Conservation (phyloP, 2,329 filamentous ascomycete genomes). For the Claviceps africana region DNA sequence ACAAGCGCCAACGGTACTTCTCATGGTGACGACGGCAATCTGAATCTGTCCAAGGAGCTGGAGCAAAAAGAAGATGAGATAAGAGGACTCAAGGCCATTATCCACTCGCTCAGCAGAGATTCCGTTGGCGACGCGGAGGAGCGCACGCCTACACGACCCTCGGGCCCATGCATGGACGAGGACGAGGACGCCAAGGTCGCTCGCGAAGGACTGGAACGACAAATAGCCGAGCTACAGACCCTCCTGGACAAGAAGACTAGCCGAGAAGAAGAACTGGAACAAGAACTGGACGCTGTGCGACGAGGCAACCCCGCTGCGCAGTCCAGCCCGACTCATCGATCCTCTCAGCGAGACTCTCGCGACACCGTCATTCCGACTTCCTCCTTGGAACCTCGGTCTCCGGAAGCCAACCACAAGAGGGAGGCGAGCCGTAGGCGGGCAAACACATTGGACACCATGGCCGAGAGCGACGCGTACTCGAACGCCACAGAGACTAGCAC, state of each 20-base stretch:
- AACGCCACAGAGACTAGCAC: conserved; percentile 57
- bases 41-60: conserved; percentile 62
- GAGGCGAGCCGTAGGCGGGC: conserved; percentile 11
- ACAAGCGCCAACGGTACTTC: conserved; percentile 27
- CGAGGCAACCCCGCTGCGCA: conserved; percentile 20
- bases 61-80: conserved; percentile 97
- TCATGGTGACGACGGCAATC: conserved; percentile 29
- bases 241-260: conserved; percentile 57
- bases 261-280: conserved; percentile 75
- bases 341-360: conserved; percentile 51
- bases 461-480: conserved; percentile 55
- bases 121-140: conserved; percentile 34
- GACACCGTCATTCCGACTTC: conserved; percentile 48
- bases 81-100: conserved; percentile 90
- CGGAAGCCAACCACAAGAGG: conserved; percentile 35
- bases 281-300: conserved; percentile 58
- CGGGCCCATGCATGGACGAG: conserved; percentile 22
- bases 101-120: conserved; percentile 81
- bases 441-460: conserved; percentile 52
- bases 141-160: conserved; percentile 15
- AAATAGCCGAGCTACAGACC: conserved; percentile 63
- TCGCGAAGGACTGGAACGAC: conserved; percentile 59
- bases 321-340: conserved; percentile 29
- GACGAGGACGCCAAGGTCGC: conserved; percentile 16
- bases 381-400: conserved; percentile 30